These are phyloP conservation scores for Sanghuangporus weigelae DNA, from an alignment of 1,284 basidiomycete species.

Conservation along the genomic window DNA sequence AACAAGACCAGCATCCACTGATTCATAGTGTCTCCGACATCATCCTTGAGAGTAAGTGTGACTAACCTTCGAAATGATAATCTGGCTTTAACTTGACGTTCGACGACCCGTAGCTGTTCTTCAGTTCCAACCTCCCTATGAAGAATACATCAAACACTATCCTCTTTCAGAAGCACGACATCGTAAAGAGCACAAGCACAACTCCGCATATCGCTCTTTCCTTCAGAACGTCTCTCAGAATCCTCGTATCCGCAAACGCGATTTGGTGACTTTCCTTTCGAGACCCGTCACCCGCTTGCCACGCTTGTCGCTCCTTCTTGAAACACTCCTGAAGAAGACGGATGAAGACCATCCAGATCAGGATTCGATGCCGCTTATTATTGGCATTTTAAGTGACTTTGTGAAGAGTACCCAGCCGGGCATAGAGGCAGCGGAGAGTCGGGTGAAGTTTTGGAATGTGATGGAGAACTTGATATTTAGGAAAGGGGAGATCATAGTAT, in stretches of 20 bases:
- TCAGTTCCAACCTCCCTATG: slow-evolving; percentile 58
- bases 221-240: slow-evolving; percentile 57
- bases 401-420: slow-evolving; percentile 79
- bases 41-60: slow-evolving; percentile 56
- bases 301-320: slow-evolving; percentile 67
- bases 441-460: slow-evolving; percentile 77
- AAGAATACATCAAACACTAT: slow-evolving; percentile 78
- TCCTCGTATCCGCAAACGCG: slow-evolving; percentile 68
- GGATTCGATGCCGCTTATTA: slow-evolving; percentile 60
- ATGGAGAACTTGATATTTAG: slow-evolving; percentile 69
- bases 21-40: slow-evolving; percentile 75
- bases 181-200: slow-evolving; percentile 63
- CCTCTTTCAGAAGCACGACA: slow-evolving; percentile 76
- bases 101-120: slow-evolving; percentile 28
- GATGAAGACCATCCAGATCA: slow-evolving; percentile 59
- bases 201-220: slow-evolving; percentile 60
- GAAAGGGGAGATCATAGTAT: slow-evolving; percentile 74
- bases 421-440: slow-evolving; percentile 76
- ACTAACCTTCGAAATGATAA: slow-evolving; percentile 8
- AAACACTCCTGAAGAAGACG: slow-evolving; percentile 62
- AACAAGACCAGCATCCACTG: slow-evolving; percentile 75
- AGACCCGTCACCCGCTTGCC: slow-evolving; percentile 80
- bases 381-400: slow-evolving; percentile 56
- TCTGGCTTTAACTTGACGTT: background rate
- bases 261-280: slow-evolving; percentile 75